Evolutionary conservation across 148 eudicot species (phyloP), one percentile per base, ranked within the genome.

Genomic region (Vaccinium vitisidaea): DNA sequence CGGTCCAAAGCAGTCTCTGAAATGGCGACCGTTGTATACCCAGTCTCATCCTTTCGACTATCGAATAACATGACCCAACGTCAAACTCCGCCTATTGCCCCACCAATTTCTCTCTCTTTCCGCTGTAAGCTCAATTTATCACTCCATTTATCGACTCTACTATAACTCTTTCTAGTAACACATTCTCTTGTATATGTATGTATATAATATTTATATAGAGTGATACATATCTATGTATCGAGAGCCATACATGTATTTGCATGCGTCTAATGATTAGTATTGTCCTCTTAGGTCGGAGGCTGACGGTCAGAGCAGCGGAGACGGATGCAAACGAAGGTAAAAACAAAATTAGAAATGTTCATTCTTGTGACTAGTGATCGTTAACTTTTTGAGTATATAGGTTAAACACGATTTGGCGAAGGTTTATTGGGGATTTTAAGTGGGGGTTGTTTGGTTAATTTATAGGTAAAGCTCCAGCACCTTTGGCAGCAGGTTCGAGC

Each of bases 291-390:
- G 98, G 97, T 74, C 84, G 93, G 89, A 87, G 94, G 85, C 89
- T 92, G 50, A 80, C 90, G 3, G 90, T 96, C 69, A 93, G 87
- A 86, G 98, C 98, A 65, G 86, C 97, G 14, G 99, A 94, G 85
- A 93, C 93, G 78, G 98, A 93, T 80, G 88, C 94, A 25, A 86
- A 94, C 76, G 91, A 96, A 90, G 95, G 95, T 92, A 81, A 61
- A 27, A 25, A 27, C 8, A 2, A 32, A 32, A 14, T 77, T 50
- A 55, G 8, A 23, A 67, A 65, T 71, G n/a, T 63, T 49, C 21
- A 14, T 54, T 46, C 32, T 6, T 18, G 14, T 61, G 30, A 25
- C 0, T 65, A 65, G 32, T 65, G 71, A 65, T 65, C 32, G 71
- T 65, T 65, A 36, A 65, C 71, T 23, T 43, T 77, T 55, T 65